Conservation (phyloP, 768 basidiomycete genomes). For the Mrakia hoshinonis region DNA sequence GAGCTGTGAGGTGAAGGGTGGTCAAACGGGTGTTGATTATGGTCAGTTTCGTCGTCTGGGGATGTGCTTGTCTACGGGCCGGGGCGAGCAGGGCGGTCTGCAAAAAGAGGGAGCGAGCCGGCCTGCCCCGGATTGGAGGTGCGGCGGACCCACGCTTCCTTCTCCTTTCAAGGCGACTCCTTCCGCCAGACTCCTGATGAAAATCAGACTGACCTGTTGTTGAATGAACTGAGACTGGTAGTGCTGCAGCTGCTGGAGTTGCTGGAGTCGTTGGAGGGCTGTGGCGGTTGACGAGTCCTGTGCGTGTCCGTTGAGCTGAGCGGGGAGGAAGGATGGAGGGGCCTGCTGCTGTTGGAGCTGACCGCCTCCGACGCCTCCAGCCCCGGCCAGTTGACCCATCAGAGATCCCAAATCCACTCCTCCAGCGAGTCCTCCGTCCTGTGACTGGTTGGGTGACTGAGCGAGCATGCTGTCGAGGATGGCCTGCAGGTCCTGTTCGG, state of each 20-base stretch:
- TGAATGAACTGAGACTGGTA: slow-evolving; percentile 78
- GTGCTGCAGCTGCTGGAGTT: slow-evolving; percentile 59
- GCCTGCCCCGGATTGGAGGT: background rate
- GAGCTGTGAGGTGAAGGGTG: slow-evolving; percentile 20
- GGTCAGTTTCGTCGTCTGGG: background rate
- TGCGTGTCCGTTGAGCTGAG: background rate
- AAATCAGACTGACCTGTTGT: slow-evolving; percentile 78
- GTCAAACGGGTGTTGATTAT: slow-evolving; percentile 6
- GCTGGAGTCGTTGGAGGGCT: slow-evolving; percentile 5
- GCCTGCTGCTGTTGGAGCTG: background rate
- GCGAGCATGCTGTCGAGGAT: background rate
- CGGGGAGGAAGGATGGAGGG: background rate
- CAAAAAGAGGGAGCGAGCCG: background rate
- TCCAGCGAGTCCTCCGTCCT: background rate
- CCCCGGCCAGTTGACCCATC: background rate
- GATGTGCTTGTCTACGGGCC: slow-evolving; percentile 33
- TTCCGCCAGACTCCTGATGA: too few species aligned
- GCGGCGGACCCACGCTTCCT: too few species aligned
- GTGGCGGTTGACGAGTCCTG: background rate
- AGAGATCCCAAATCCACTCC: background rate
- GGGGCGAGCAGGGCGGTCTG: slow-evolving; percentile 5
- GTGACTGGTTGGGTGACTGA: background rate
- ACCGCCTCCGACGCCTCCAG: background rate
- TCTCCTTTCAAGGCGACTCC: too few species aligned
- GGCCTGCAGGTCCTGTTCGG: background rate